phyloP scores from a whole-genome alignment of 2,329 filamentous ascomycete genomes.

The Orbilia quercus region DNA sequence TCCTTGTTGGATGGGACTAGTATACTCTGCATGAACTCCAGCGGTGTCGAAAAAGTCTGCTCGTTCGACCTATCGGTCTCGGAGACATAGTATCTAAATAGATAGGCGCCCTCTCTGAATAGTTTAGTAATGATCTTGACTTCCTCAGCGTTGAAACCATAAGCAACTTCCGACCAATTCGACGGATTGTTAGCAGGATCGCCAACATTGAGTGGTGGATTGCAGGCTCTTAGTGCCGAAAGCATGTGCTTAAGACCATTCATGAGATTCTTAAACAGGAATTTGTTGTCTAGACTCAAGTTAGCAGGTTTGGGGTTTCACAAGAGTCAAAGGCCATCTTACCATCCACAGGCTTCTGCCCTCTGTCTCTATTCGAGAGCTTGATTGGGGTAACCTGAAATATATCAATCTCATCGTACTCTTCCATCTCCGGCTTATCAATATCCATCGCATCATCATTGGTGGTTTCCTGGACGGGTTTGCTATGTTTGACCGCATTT shows the following conservation, averaged over 20 bases:
- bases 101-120: constrained; percentile 93
- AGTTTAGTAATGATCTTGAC: constrained; percentile 96
- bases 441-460: constrained; percentile 81
- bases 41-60: constrained; percentile 62
- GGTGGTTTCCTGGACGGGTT: constrained; percentile 71
- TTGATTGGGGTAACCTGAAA: constrained; percentile 97
- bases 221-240: constrained; percentile 91
- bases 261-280: constrained; percentile 95
- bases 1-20: constrained; percentile 86
- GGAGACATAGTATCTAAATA: constrained; percentile 96
- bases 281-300: constrained; percentile 84
- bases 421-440: constrained; percentile 74
- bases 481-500: constrained; percentile 93
- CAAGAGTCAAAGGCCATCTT: not conserved
- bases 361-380: constrained; percentile 88
- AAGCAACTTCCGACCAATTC: constrained; percentile 92
- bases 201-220: constrained; percentile 68
- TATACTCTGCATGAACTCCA: constrained; percentile 77
- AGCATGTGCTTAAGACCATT: constrained; percentile 97
- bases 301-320: constrained; percentile 29
- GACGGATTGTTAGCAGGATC: constrained; percentile 79
- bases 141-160: constrained; percentile 96
- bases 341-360: constrained; percentile 80
- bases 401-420: constrained; percentile 98
- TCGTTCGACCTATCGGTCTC: constrained; percentile 70